These are phyloP conservation scores for Cladosporium austrohemisphaericum DNA, from an alignment of 2,329 filamentous ascomycete species.

Conservation along the genomic window DNA sequence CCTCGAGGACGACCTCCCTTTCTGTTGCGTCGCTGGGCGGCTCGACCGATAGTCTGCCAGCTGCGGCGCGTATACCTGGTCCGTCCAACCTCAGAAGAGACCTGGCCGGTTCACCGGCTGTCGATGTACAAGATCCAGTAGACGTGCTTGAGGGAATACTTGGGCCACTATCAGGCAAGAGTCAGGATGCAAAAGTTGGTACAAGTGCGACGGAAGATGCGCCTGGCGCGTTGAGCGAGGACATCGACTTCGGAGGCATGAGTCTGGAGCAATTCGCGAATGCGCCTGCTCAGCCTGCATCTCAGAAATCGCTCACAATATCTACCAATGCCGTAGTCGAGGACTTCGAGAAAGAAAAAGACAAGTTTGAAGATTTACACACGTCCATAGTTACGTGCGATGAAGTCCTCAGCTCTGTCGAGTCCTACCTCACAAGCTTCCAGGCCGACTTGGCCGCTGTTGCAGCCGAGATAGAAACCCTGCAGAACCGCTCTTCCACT, in stretches of 20 bases:
- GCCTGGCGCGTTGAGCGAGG: slow-evolving; percentile 52
- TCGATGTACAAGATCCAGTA: slow-evolving; percentile 64
- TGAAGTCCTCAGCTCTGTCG: slow-evolving; percentile 87
- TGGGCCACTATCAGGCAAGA: slow-evolving; percentile 33
- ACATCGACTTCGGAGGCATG: slow-evolving; percentile 74
- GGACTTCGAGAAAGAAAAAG: slow-evolving; percentile 71
- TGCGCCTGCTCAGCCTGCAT: slow-evolving; percentile 24
- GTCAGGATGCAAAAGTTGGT: not conserved
- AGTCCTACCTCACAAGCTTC: slow-evolving; percentile 87
- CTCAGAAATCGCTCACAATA: slow-evolving; percentile 25
- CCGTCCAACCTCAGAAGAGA: slow-evolving; percentile 64
- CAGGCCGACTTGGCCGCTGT: slow-evolving; percentile 89
- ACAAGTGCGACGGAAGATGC: slow-evolving; percentile 29
- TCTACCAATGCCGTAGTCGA: slow-evolving; percentile 23
- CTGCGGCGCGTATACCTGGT: slow-evolving; percentile 62
- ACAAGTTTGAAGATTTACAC: slow-evolving; percentile 86
- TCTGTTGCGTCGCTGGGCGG: slow-evolving; percentile 71
- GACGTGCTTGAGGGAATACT: slow-evolving; percentile 63
- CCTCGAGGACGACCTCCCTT: slow-evolving; percentile 70
- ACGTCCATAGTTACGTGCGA: slow-evolving; percentile 85
- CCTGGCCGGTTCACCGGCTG: slow-evolving; percentile 46
- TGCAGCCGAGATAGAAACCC: slow-evolving; percentile 88
- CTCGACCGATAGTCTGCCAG: slow-evolving; percentile 70
- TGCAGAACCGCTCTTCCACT: slow-evolving; percentile 80
- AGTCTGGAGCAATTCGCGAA: slow-evolving; percentile 69